A percentile compares a stretch with the other conserved stretches of the same genome.
Evolutionary conservation across 2,329 filamentous ascomycete species (phyloP).

Genomic region (Paracorniculantispora psalliotae): DNA sequence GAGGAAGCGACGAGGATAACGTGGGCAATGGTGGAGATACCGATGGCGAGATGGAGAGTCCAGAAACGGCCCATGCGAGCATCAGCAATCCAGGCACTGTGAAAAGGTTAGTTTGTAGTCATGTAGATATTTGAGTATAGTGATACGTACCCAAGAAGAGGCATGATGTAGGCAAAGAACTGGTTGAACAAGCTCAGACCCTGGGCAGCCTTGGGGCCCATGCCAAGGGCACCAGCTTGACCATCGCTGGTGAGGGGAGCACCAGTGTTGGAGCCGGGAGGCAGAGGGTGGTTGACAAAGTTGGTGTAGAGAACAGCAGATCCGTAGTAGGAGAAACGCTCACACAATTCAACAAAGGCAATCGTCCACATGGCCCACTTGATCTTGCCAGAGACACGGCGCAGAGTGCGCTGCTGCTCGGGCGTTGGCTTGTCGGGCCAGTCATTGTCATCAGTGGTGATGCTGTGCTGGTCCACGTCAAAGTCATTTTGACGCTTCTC

Average conservation of each 20-base stretch:
- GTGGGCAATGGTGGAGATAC: conserved; percentile 61
- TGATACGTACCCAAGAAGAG: conserved; percentile 44
- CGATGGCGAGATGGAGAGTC: conserved; percentile 65
- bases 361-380: conserved; percentile 64
- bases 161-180: conserved; percentile 59
- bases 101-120: neutral
- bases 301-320: conserved; percentile 64
- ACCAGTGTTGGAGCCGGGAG: conserved; percentile 49
- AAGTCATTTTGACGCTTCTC: conserved; percentile 17
- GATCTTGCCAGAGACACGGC: conserved; percentile 59
- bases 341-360: conserved; percentile 68
- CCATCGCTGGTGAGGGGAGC: conserved; percentile 30
- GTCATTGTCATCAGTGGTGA: conserved; percentile 25
- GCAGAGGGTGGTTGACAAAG: conserved; percentile 55
- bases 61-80: conserved; percentile 68
- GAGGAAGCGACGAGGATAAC: conserved; percentile 61
- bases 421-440: conserved; percentile 47
- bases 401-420: conserved; percentile 57
- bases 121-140: conserved; percentile 19
- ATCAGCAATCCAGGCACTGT: conserved; percentile 56
- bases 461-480: conserved; percentile 19
- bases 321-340: conserved; percentile 75
- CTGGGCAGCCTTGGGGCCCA: conserved; percentile 52
- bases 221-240: conserved; percentile 48
- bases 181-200: conserved; percentile 49